These are phyloP conservation scores for Cynanchum wilfordii DNA, from an alignment of 257 asterid genomes.

Conservation along the genomic window DNA sequence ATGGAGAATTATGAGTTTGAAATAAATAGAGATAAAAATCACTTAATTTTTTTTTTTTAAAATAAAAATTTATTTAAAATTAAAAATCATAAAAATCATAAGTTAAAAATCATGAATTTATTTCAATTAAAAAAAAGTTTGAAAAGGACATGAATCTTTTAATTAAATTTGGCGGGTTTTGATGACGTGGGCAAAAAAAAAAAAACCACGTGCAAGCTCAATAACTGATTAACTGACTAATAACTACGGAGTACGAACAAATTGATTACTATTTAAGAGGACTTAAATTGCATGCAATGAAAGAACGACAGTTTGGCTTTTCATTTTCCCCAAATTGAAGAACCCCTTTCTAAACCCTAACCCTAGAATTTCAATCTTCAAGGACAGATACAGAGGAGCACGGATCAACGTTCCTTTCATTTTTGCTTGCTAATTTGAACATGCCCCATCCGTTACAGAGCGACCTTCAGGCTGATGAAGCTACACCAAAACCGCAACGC, in stretches of 20 bases:
- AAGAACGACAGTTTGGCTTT: neutral
- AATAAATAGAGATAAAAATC: no score
- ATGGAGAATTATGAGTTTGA: no score
- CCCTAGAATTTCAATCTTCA: constrained; percentile 8
- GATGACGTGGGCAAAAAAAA: neutral
- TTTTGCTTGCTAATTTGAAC: constrained; percentile 10
- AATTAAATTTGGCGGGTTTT: neutral
- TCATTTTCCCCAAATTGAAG: neutral
- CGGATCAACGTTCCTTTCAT: neutral
- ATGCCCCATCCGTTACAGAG: constrained; percentile 18
- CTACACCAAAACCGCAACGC: constrained; percentile 37
- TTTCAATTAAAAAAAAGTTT: no score
- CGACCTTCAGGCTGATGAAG: constrained; percentile 17
- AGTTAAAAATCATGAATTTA: no score
- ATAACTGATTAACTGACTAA: neutral
- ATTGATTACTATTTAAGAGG: no score
- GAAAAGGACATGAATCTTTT: no score
- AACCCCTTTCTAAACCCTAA: constrained; percentile 15
- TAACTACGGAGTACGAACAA: neutral
- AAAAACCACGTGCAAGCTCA: neutral
- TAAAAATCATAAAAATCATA: no score
- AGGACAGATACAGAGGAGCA: neutral
- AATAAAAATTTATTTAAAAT: no score
- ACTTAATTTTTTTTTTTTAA: no score
- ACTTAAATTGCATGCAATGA: neutral